Evolutionary conservation across 805 yeast species (phyloP).

Genomic region (Vanderwaltozyma tropicalis): DNA sequence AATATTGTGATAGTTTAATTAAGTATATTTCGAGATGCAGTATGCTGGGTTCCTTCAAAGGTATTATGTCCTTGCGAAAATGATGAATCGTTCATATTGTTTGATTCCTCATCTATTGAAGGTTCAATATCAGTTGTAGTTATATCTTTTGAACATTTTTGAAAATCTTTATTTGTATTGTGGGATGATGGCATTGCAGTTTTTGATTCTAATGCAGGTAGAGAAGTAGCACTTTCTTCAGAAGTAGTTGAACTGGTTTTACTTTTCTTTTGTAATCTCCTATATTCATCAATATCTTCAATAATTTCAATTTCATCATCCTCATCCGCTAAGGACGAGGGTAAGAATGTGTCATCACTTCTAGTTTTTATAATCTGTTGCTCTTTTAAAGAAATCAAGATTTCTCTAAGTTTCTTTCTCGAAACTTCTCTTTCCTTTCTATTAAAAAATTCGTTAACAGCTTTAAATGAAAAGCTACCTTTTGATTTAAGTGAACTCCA

Average conservation of each 20-base stretch:
- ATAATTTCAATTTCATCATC: slow-evolving; percentile 2
- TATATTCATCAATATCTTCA: neutral
- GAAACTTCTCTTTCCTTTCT: slow-evolving; percentile 17
- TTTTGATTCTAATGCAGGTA: too few species aligned
- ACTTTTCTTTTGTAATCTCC: neutral
- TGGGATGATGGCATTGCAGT: too few species aligned
- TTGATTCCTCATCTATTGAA: neutral
- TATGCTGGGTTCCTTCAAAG: neutral
- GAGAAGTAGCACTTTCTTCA: too few species aligned
- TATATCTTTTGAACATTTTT: too few species aligned
- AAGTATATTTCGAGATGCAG: too few species aligned
- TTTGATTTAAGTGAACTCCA: slow-evolving; percentile 33
- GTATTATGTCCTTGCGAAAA: neutral
- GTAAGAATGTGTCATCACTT: neutral
- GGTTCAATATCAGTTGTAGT: too few species aligned
- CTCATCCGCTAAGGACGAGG: neutral
- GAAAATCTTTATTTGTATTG: too few species aligned
- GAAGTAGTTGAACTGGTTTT: neutral
- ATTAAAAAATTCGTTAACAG: slow-evolving; percentile 21
- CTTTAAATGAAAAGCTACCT: slow-evolving; percentile 10
- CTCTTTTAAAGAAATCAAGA: slow-evolving; percentile 14
- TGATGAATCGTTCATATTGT: too few species aligned
- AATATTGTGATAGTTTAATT: too few species aligned
- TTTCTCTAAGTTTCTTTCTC: slow-evolving; percentile 19
- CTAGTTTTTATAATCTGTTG: neutral